Evolutionary conservation across 202 grass and related monocot species (phyloP), one percentile per base, ranked within the genome.

Genomic region (Brachypodium distachyon): DNA sequence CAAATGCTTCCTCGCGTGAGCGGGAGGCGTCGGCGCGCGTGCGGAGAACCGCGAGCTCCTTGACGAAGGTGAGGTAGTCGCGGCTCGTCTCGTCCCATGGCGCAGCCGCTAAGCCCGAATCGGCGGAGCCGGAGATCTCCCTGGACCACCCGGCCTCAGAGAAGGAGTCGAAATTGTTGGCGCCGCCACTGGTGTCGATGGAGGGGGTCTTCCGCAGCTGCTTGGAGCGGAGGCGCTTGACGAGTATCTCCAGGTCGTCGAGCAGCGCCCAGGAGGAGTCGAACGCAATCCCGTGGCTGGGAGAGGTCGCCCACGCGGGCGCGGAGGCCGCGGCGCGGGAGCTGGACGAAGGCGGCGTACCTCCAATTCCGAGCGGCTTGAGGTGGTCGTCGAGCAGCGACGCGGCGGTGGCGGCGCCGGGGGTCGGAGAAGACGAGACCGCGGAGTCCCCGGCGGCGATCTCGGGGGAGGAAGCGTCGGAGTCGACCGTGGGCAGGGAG

Each of bases 131-230:
- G 10, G 83, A 78, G 31, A 93, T 88, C 60, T 99, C 96, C 36
- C 91, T 79, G 43, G 96, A 99, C 96, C 96, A 99, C n/a, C 92
- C 96, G 18, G 89, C 83, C 76, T 99, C 96, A 1, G 96, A 99
- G 74, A 99, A 96, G 46, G 92, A 93, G 52, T 92, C 89, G 48
- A 98, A 92, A 53, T 72, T 90, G 80, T 67, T 87, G 51, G 36
- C 81, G 40, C 57, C 17, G 39, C 14, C 51, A 32, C 51, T 76
- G 44, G 78, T 59, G 62, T 85, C 86, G 28, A 80, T 12, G 61
- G 87, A 79, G 54, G 78, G 23, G 16, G 83, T 68, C 67, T 86
- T 93, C 42, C 83, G 84, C 52, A 82, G 87, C 67, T 95, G 96
- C 77, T 95, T 99, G 5, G 89, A 95, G 76, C 96, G 91, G 21